A percentile compares a stretch with the other conserved stretches of the same genome.
Evolutionary conservation across 805 yeast species (phyloP).

Genomic region (Yarrowia deformans): DNA sequence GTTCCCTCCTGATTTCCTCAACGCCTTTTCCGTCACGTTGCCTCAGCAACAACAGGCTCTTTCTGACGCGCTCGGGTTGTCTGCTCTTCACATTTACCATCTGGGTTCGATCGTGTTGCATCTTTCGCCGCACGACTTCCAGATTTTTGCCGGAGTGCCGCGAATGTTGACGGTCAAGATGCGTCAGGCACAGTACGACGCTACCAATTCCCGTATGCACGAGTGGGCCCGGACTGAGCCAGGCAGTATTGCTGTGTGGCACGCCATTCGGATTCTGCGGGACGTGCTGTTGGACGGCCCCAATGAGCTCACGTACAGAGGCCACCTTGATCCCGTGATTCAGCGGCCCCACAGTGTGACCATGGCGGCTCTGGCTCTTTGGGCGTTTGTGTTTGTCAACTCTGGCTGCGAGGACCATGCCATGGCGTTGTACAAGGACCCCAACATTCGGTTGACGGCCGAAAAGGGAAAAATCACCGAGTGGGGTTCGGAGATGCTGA

Average conservation of each 20-base stretch:
- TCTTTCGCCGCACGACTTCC: conserved; percentile 78
- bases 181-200: conserved; percentile 58
- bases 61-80: conserved; percentile 49
- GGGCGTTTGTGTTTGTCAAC: conserved; percentile 32
- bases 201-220: conserved; percentile 58
- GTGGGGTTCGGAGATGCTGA: conserved; percentile 38
- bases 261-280: conserved; percentile 66
- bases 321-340: conserved; percentile 18
- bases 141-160: conserved; percentile 82
- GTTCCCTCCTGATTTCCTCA: conserved; percentile 7
- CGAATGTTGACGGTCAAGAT: conserved; percentile 76
- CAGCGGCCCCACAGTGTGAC: conserved; percentile 27
- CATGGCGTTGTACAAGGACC: conserved; percentile 17
- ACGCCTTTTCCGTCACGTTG: not conserved
- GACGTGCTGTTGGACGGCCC: conserved; percentile 59
- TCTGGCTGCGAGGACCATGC: conserved; percentile 27
- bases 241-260: conserved; percentile 56
- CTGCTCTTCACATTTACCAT: conserved; percentile 73
- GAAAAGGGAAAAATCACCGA: conserved; percentile 14
- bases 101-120: conserved; percentile 75
- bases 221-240: conserved; percentile 64
- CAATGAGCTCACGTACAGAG: conserved; percentile 16
- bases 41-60: conserved; percentile 15
- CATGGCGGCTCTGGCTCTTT: conserved; percentile 27
- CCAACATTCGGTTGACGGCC: conserved; percentile 3